Conservation (phyloP, 441 rosid species). For the Pelargonium australe region DNA sequence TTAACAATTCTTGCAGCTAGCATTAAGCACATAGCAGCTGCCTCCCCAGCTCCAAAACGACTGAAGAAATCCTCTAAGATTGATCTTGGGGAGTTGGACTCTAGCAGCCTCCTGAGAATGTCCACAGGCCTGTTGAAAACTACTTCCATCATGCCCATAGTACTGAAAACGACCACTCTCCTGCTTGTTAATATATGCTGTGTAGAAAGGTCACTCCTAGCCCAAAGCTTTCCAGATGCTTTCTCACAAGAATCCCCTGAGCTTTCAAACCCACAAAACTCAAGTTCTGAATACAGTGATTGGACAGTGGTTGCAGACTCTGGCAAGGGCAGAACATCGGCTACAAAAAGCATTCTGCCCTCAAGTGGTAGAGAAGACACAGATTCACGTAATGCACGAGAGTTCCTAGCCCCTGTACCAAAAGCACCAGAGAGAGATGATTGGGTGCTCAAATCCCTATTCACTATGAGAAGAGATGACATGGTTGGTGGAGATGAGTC, state of each 20-base stretch:
- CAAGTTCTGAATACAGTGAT: constrained; percentile 81
- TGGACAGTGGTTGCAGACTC: constrained; percentile 70
- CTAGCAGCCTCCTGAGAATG: constrained; percentile 80
- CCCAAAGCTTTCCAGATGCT: constrained; percentile 86
- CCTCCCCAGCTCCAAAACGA: constrained; percentile 95
- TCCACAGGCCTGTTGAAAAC: constrained; percentile 94
- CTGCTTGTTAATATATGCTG: constrained; percentile 89
- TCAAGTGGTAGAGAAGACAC: constrained; percentile 85
- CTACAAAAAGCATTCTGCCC: constrained; percentile 97
- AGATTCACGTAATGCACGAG: constrained; percentile 73
- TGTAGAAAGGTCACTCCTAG: constrained; percentile 84
- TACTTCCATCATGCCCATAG: constrained; percentile 97
- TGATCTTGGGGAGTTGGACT: constrained; percentile 74
- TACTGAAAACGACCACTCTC: constrained; percentile 76
- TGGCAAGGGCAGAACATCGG: constrained; percentile 77
- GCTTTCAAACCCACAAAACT: constrained; percentile 62
- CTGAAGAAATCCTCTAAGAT: constrained; percentile 85
- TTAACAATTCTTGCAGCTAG: constrained; percentile 80
- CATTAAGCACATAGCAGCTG: constrained; percentile 98
- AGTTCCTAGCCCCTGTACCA: constrained; percentile 61
- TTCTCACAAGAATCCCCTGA: constrained; percentile 68
- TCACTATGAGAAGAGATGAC: constrained; percentile 82
- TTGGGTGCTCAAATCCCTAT: constrained; percentile 73
- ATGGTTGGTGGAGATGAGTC: constrained; percentile 81
- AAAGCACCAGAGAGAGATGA: constrained; percentile 51